Percentiles rank a stretch among this genome's conserved stretches.
These are phyloP conservation scores for Populus ilicifolia DNA, from an alignment of 345 rosid genomes.

Conservation along the genomic window DNA sequence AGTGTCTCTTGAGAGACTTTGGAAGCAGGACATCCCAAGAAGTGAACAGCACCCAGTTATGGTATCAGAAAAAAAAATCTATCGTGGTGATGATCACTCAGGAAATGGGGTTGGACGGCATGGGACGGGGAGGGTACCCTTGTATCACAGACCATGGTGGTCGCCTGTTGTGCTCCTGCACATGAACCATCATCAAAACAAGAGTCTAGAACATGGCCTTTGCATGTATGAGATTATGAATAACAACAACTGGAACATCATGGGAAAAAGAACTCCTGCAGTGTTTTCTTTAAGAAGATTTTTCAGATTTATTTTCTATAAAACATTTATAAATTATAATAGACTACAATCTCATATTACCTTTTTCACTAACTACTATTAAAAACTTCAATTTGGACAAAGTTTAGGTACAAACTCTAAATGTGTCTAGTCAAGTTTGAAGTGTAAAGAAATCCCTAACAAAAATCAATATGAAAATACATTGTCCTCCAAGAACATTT, in stretches of 20 bases:
- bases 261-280: neutral
- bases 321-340: neutral
- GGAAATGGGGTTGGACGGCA: conserved; percentile 30
- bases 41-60: neutral
- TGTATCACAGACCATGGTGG: conserved; percentile 82
- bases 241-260: neutral
- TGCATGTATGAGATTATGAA: no score
- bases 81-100: neutral
- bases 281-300: neutral
- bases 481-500: neutral
- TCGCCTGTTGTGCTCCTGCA: conserved; percentile 66
- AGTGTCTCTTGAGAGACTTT: neutral
- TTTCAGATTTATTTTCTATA: neutral
- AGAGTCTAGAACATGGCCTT: neutral
- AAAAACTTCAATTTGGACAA: neutral
- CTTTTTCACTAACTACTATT: neutral
- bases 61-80: neutral
- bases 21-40: neutral
- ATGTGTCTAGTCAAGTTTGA: neutral
- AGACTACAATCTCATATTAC: neutral
- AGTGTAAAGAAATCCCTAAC: neutral
- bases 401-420: neutral
- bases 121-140: conserved; percentile 41
- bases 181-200: conserved; percentile 8
- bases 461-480: neutral